A percentile compares a stretch with the other conserved stretches of the same genome.
phyloP scores from a whole-genome alignment of 768 basidiomycete genomes.

The Nidularia pulvinata region DNA sequence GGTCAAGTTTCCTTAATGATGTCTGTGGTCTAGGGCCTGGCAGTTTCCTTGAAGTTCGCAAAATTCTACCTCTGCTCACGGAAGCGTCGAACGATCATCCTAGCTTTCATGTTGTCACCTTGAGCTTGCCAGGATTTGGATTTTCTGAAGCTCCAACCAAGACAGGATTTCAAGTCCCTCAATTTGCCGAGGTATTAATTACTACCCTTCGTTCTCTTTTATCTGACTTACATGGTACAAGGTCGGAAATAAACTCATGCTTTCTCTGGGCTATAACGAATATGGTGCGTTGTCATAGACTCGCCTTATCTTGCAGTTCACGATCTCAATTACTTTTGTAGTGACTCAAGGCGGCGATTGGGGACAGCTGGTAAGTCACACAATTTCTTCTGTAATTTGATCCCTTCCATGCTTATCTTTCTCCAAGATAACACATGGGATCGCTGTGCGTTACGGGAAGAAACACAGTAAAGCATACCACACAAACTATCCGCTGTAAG shows the following conservation, averaged over 20 bases:
- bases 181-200: constrained; percentile 42
- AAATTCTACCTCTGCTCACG: constrained; percentile 54
- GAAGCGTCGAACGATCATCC: constrained; percentile 39
- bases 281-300: constrained; percentile 28
- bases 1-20: background rate
- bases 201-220: constrained; percentile 10
- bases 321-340: constrained; percentile 9
- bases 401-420: background rate
- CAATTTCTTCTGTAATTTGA: background rate
- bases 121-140: constrained; percentile 60
- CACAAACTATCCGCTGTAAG: background rate
- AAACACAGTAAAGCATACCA: background rate
- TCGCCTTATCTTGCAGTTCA: background rate
- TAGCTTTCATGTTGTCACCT: constrained; percentile 62
- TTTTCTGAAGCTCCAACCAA: constrained; percentile 59
- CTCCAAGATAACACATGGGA: background rate
- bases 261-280: constrained; percentile 42
- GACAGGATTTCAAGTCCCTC: constrained; percentile 44
- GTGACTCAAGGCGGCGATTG: constrained; percentile 28
- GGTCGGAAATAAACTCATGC: constrained; percentile 49
- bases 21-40: constrained; percentile 50
- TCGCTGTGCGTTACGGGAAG: background rate
- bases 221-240: constrained; percentile 7
- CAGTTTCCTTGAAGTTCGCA: constrained; percentile 53
- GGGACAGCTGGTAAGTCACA: constrained; percentile 10